Percentiles rank a stretch among this genome's conserved stretches.
Conservation (phyloP, 495 filamentous ascomycete species). For the Aspergillus saccharolyticus region DNA sequence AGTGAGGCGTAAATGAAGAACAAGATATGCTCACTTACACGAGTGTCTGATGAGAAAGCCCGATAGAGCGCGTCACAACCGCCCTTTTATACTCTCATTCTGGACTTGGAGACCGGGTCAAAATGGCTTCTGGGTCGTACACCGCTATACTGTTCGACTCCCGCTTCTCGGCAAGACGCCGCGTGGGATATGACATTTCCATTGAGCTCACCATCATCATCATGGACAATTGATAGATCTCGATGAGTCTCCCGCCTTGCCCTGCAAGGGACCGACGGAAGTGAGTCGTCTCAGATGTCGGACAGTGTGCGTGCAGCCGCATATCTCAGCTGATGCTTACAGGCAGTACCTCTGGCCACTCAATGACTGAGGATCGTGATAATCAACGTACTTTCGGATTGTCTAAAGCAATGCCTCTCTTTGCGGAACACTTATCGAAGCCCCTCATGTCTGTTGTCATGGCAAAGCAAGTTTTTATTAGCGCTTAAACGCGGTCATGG, state of each 20-base stretch:
- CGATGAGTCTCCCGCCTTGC: slow-evolving; percentile 16
- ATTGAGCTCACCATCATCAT: slow-evolving; percentile 15
- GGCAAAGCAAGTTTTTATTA: too few species aligned
- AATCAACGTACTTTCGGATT: background rate
- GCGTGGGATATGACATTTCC: slow-evolving; percentile 22
- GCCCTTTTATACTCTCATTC: slow-evolving; percentile 13
- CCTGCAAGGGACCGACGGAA: slow-evolving; percentile 42
- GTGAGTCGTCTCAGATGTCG: slow-evolving; percentile 31
- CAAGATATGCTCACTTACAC: background rate
- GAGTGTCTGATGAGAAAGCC: background rate
- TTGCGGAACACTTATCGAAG: too few species aligned
- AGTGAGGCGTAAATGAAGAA: too few species aligned
- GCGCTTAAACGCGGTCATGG: too few species aligned
- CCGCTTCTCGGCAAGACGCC: slow-evolving; percentile 21
- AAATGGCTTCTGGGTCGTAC: slow-evolving; percentile 24
- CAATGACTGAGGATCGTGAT: background rate
- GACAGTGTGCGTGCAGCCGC: slow-evolving; percentile 19
- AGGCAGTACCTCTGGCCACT: background rate
- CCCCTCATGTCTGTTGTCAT: background rate
- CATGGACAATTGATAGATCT: slow-evolving; percentile 20
- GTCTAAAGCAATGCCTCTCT: too few species aligned
- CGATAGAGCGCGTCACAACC: slow-evolving; percentile 1
- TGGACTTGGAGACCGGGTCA: background rate
- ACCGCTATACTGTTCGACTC: slow-evolving; percentile 32
- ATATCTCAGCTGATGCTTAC: slow-evolving; percentile 2